These are phyloP conservation scores for Syzygium syzygioides DNA, from an alignment of 441 rosid species.

Conservation along the genomic window DNA sequence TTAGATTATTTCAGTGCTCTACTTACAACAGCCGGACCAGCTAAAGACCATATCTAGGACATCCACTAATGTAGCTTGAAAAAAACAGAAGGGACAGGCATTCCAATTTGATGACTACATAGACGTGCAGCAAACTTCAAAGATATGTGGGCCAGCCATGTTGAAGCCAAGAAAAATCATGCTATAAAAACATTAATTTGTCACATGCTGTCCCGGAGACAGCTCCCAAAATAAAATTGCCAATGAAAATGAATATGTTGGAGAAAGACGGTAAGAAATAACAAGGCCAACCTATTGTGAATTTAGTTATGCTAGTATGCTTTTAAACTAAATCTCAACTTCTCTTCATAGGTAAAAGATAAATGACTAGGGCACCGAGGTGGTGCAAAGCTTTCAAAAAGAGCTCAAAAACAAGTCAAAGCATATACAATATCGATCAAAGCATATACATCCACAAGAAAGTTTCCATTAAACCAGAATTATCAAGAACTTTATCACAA, in stretches of 20 bases:
- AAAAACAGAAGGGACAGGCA: not conserved
- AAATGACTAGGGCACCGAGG: not conserved
- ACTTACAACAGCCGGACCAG: not conserved
- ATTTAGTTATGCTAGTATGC: not conserved
- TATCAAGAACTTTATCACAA: not conserved
- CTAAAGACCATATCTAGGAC: not conserved
- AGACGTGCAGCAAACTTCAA: not conserved
- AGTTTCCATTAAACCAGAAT: not conserved
- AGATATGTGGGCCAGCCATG: not conserved
- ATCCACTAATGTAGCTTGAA: not conserved
- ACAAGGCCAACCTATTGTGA: not conserved
- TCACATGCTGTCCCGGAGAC: not conserved
- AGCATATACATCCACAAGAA: not conserved
- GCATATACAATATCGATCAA: not conserved
- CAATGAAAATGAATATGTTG: not conserved
- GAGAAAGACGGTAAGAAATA: not conserved
- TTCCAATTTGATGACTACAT: not conserved
- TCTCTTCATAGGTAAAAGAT: not conserved
- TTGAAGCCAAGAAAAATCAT: not conserved
- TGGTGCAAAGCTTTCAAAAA: not conserved
- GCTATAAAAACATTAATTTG: not conserved
- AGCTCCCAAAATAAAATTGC: not conserved
- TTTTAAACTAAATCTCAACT: not conserved
- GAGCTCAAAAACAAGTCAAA: not conserved
- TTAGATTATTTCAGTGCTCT: not conserved